phyloP scores from a whole-genome alignment of 805 yeast species.

The Ogataea philodendri region DNA sequence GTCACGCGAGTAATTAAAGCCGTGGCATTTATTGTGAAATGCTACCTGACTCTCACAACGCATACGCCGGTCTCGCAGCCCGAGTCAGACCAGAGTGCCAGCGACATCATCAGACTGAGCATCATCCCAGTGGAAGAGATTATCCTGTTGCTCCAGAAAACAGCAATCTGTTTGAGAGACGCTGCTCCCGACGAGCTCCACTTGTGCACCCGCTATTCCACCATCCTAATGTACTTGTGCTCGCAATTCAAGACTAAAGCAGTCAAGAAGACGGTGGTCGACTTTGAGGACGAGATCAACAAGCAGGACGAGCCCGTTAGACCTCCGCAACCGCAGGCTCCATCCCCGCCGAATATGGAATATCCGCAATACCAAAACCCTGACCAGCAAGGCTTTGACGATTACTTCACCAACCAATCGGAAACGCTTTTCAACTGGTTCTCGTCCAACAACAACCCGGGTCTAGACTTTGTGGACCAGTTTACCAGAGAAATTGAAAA shows the following conservation, averaged over 20 bases:
- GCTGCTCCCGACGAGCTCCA: slow-evolving; percentile 90
- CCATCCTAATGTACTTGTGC: slow-evolving; percentile 71
- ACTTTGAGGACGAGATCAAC: slow-evolving; percentile 27
- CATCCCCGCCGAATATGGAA: slow-evolving; percentile 1
- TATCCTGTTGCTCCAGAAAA: slow-evolving; percentile 59
- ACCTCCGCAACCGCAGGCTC: background rate
- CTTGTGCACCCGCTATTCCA: slow-evolving; percentile 74
- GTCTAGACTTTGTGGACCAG: slow-evolving; percentile 64
- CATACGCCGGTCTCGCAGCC: slow-evolving; percentile 9
- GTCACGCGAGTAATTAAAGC: slow-evolving; percentile 81
- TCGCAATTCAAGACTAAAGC: slow-evolving; percentile 61
- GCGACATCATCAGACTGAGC: slow-evolving; percentile 47
- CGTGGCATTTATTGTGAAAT: slow-evolving; percentile 86
- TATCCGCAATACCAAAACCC: slow-evolving; percentile 14
- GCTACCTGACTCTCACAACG: slow-evolving; percentile 62
- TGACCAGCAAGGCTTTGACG: slow-evolving; percentile 34
- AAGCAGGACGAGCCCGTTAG: slow-evolving; percentile 16
- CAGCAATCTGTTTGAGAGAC: slow-evolving; percentile 72
- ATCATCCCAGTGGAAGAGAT: slow-evolving; percentile 72
- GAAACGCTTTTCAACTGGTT: slow-evolving; percentile 50
- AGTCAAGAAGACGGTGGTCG: slow-evolving; percentile 25
- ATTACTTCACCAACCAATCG: slow-evolving; percentile 34
- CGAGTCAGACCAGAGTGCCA: slow-evolving; percentile 13
- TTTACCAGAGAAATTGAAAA: slow-evolving; percentile 81
- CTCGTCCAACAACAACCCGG: slow-evolving; percentile 45